phyloP scores from a whole-genome alignment of 192 early-diverging fungal genomes.

The Mortierella hygrophila region DNA sequence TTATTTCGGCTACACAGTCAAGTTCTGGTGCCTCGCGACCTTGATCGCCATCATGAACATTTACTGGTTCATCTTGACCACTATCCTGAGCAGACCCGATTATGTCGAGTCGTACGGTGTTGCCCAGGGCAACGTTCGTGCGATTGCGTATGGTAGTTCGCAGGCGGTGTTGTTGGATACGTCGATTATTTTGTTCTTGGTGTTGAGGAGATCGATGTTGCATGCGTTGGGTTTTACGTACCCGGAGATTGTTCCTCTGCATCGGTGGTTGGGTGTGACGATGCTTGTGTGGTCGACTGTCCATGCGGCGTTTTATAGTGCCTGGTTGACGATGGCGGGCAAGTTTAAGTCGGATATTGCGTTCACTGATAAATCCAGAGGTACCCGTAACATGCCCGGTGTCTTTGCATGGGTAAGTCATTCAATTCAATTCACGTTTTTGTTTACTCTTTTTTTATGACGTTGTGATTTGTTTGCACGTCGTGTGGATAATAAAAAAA shows the following conservation, averaged over 20 bases:
- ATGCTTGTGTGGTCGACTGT: slow-evolving; percentile 40
- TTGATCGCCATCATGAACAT: slow-evolving; percentile 26
- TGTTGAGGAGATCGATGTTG: slow-evolving; percentile 45
- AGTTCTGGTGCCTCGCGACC: slow-evolving; percentile 26
- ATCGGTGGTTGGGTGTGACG: slow-evolving; percentile 47
- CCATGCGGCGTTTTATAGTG: slow-evolving; percentile 28
- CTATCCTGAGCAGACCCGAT: not conserved
- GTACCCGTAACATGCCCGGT: slow-evolving; percentile 52
- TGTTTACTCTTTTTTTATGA: not conserved
- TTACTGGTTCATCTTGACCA: slow-evolving; percentile 45
- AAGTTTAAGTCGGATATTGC: slow-evolving; percentile 26
- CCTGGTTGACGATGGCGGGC: slow-evolving; percentile 22
- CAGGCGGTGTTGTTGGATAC: slow-evolving; percentile 46
- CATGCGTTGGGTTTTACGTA: slow-evolving; percentile 49
- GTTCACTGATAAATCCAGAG: slow-evolving; percentile 39
- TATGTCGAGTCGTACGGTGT: slow-evolving; percentile 6
- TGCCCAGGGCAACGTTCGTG: not conserved
- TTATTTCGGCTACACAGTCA: slow-evolving; percentile 26
- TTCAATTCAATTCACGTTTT: not conserved
- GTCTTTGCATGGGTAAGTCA: slow-evolving; percentile 49
- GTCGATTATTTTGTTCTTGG: slow-evolving; percentile 51
- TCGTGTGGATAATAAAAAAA: not conserved
- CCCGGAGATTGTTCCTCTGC: slow-evolving; percentile 37
- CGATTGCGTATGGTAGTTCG: slow-evolving; percentile 34
- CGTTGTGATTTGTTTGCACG: not conserved